A percentile compares a stretch with the other conserved stretches of the same genome.
phyloP scores from a whole-genome alignment of 495 filamentous ascomycete species.

The Aspergillus heteromorphus region DNA sequence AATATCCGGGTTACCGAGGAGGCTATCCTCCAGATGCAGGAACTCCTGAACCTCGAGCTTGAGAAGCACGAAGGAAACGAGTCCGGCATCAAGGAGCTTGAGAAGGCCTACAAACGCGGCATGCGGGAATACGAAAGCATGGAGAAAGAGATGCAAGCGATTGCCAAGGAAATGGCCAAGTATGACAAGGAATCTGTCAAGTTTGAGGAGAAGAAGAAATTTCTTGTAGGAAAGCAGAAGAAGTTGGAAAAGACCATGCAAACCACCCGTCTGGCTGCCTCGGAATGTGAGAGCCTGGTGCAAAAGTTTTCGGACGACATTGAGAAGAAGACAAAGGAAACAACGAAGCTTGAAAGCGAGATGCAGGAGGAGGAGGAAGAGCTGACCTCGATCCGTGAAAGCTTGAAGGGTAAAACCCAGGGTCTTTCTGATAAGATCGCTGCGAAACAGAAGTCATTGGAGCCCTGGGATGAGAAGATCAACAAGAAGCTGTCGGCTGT shows the following conservation, averaged over 20 bases:
- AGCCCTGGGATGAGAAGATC: slow-evolving; percentile 95
- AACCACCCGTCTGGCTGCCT: slow-evolving; percentile 59
- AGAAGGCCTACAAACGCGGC: slow-evolving; percentile 77
- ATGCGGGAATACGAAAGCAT: slow-evolving; percentile 74
- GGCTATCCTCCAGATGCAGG: slow-evolving; percentile 83
- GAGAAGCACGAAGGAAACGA: slow-evolving; percentile 91
- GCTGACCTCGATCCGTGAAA: slow-evolving; percentile 70
- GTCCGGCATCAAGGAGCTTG: slow-evolving; percentile 81
- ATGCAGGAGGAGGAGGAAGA: slow-evolving; percentile 78
- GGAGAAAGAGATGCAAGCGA: slow-evolving; percentile 72
- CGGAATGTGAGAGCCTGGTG: slow-evolving; percentile 70
- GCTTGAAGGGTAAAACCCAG: slow-evolving; percentile 91
- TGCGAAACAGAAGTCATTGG: slow-evolving; percentile 84
- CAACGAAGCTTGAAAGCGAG: slow-evolving; percentile 62
- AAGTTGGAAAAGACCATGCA: slow-evolving; percentile 88
- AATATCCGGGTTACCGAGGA: slow-evolving; percentile 88
- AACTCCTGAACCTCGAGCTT: slow-evolving; percentile 77
- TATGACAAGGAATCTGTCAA: slow-evolving; percentile 96
- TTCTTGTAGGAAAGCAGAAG: slow-evolving; percentile 80
- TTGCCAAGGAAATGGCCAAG: slow-evolving; percentile 83
- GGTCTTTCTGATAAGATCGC: slow-evolving; percentile 88
- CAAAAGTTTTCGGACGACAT: slow-evolving; percentile 74
- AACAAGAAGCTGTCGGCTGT: slow-evolving; percentile 91
- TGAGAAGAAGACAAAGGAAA: slow-evolving; percentile 65
- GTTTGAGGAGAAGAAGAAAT: slow-evolving; percentile 95